Evolutionary conservation across 2,329 filamentous ascomycete genomes (phyloP).

Genomic region (Xylariaceae sp.): DNA sequence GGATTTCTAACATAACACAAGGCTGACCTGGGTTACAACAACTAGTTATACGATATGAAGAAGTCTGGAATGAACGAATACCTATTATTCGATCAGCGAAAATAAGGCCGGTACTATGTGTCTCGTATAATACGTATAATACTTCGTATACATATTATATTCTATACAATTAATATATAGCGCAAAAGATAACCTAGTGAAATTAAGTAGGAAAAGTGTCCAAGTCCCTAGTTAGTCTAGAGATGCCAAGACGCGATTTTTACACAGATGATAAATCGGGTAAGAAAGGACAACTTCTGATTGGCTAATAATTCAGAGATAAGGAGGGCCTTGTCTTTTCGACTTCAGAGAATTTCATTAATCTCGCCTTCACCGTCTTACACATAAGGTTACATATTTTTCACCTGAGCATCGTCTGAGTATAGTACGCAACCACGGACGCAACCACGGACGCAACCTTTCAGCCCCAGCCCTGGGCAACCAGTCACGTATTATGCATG

Average conservation of each 20-base stretch:
- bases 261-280: slow-evolving; percentile 31
- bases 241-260: slow-evolving; percentile 28
- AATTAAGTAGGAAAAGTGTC: not conserved
- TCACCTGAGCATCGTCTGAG: not conserved
- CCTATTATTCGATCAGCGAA: too few species aligned
- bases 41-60: too few species aligned
- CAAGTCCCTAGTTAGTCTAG: not conserved
- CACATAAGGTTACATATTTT: not conserved
- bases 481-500: too few species aligned
- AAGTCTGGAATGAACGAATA: too few species aligned
- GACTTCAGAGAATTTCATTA: not conserved
- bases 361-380: not conserved
- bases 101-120: too few species aligned
- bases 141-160: too few species aligned
- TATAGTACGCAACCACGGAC: not conserved
- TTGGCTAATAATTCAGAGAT: slow-evolving; percentile 25
- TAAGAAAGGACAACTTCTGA: slow-evolving; percentile 8
- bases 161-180: too few species aligned
- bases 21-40: too few species aligned
- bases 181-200: too few species aligned
- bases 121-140: too few species aligned
- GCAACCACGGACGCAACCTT: too few species aligned
- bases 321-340: slow-evolving; percentile 15
- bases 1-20: not conserved
- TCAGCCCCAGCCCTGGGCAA: too few species aligned